These are phyloP conservation scores for Diplodia corticola DNA, from an alignment of 2,329 filamentous ascomycete species.

Conservation along the genomic window DNA sequence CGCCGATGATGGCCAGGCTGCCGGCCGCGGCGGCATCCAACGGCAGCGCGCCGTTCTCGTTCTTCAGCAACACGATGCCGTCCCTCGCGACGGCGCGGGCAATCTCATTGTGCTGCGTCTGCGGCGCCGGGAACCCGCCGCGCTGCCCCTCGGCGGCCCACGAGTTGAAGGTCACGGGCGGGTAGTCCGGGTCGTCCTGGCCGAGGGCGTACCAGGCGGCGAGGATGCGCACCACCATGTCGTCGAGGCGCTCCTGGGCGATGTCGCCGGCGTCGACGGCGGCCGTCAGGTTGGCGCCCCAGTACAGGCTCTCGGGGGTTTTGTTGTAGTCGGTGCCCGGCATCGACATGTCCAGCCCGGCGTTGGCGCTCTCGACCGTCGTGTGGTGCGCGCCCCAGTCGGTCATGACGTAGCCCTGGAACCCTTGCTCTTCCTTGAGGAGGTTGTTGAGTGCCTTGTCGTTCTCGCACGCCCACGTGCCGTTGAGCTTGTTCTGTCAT, in stretches of 20 bases:
- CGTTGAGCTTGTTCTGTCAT: conserved; percentile 47
- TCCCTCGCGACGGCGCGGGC: conserved; percentile 47
- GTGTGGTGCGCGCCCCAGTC: conserved; percentile 46
- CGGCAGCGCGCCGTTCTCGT: conserved; percentile 68
- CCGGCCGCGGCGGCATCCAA: conserved; percentile 61
- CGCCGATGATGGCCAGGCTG: conserved; percentile 69
- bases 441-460: conserved; percentile 50
- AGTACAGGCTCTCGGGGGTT: conserved; percentile 62
- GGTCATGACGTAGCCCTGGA: conserved; percentile 44
- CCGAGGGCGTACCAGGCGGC: conserved; percentile 52
- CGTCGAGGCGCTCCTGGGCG: conserved; percentile 82
- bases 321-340: conserved; percentile 42
- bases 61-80: conserved; percentile 57
- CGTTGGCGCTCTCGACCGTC: conserved; percentile 46
- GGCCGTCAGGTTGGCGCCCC: conserved; percentile 72
- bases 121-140: conserved; percentile 33
- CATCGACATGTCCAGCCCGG: conserved; percentile 53
- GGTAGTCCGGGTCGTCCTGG: conserved; percentile 47
- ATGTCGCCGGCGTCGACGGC: conserved; percentile 84
- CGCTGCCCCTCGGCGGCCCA: conserved; percentile 2
- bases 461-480: conserved; percentile 54
- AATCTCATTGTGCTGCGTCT: conserved; percentile 45
- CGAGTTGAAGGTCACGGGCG: conserved; percentile 47
- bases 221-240: conserved; percentile 65
- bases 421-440: conserved; percentile 54